phyloP scores from a whole-genome alignment of 768 basidiomycete genomes.

The Boletus speciosus region DNA sequence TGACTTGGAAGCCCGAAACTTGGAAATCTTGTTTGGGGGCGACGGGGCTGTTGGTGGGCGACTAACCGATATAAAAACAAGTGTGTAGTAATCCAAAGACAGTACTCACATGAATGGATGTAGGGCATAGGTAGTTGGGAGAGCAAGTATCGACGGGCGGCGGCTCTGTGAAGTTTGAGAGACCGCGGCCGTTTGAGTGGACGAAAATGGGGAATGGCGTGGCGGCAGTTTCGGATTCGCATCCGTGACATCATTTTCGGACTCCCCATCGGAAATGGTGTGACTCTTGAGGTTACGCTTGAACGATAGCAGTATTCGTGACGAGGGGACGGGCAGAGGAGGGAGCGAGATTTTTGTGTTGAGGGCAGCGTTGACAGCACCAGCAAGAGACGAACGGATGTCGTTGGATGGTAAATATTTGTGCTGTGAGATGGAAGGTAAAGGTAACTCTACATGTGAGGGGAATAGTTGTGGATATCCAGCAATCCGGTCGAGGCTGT shows the following conservation, averaged over 20 bases:
- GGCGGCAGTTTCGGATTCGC: not conserved
- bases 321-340: conserved; percentile 15
- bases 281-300: conserved; percentile 18
- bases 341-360: conserved; percentile 15
- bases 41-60: conserved; percentile 19
- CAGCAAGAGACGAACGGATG: conserved; percentile 17
- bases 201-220: not conserved
- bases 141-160: conserved; percentile 11
- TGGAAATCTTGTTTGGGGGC: conserved; percentile 14
- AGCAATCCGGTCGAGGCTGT: conserved; percentile 31
- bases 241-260: not conserved
- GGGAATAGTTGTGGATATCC: conserved; percentile 44
- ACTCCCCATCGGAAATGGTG: not conserved
- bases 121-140: conserved; percentile 10
- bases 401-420: conserved; percentile 6
- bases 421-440: conserved; percentile 13
- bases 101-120: conserved; percentile 19
- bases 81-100: not conserved
- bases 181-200: not conserved
- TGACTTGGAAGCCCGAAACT: conserved; percentile 6
- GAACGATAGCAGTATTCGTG: conserved; percentile 19
- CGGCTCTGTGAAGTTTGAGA: conserved; percentile 2
- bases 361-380: conserved; percentile 24
- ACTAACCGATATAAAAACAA: conserved; percentile 8
- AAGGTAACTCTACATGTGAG: conserved; percentile 37